A percentile compares a stretch with the other conserved stretches of the same genome.
Evolutionary conservation across 257 asterid species (phyloP).

Genomic region (Plantago ovata): DNA sequence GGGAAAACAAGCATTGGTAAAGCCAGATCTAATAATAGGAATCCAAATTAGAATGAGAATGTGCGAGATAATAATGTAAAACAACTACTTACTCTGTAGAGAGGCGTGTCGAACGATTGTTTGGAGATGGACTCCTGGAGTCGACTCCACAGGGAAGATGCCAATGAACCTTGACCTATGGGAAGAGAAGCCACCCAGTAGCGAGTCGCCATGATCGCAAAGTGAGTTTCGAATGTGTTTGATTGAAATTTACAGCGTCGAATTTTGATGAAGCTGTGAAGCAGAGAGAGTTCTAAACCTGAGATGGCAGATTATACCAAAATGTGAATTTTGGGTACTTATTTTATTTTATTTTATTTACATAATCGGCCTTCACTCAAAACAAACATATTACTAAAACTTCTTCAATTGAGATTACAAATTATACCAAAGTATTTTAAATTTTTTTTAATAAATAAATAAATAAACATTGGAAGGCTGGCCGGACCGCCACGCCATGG

Average conservation of each 20-base stretch:
- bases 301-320: too few relatives aligned
- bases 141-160: slow-evolving; percentile 75
- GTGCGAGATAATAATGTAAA: not conserved
- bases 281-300: too few relatives aligned
- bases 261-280: too few relatives aligned
- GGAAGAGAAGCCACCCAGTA: slow-evolving; percentile 96
- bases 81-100: slow-evolving; percentile 58
- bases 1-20: not conserved
- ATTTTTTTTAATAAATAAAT: too few relatives aligned
- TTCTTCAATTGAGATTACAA: too few relatives aligned
- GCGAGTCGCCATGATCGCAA: slow-evolving; percentile 72
- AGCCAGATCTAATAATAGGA: not conserved
- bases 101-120: slow-evolving; percentile 87
- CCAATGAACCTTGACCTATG: slow-evolving; percentile 49
- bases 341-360: too few relatives aligned
- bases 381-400: too few relatives aligned
- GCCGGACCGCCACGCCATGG: too few relatives aligned
- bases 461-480: too few relatives aligned
- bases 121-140: slow-evolving; percentile 89
- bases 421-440: too few relatives aligned
- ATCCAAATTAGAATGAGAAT: not conserved
- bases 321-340: too few relatives aligned
- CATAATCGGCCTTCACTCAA: too few relatives aligned
- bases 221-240: not conserved
- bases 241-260: not conserved